A percentile compares a stretch with the other conserved stretches of the same genome.
Evolutionary conservation across 352 stramenopile genomes (phyloP).

Genomic region (Phytophthora macrochlamydospora): DNA sequence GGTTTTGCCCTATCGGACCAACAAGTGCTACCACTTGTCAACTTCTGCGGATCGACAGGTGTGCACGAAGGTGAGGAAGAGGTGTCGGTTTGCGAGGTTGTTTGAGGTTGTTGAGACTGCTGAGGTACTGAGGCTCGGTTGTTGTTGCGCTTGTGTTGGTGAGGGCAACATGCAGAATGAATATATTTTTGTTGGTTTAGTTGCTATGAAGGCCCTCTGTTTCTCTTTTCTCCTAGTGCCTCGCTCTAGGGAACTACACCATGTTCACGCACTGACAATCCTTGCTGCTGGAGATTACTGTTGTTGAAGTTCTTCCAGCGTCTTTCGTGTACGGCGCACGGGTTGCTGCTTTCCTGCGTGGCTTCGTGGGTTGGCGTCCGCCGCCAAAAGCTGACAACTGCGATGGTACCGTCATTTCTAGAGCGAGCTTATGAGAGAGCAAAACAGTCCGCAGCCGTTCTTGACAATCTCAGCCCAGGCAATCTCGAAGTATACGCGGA

Average conservation of each 20-base stretch:
- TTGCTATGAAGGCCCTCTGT: background rate
- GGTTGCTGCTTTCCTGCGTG: too few species aligned
- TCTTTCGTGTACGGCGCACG: too few species aligned
- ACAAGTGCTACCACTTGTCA: background rate
- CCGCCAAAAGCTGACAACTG: too few species aligned
- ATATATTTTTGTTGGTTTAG: background rate
- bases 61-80: background rate
- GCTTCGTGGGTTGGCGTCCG: too few species aligned
- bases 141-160: background rate
- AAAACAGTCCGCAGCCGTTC: too few species aligned
- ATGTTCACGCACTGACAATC: background rate
- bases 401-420: too few species aligned
- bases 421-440: too few species aligned
- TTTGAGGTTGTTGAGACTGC: too few species aligned
- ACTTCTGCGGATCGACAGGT: background rate
- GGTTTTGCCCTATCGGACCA: background rate
- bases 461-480: too few species aligned
- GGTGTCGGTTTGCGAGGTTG: background rate
- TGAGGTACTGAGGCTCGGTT: background rate
- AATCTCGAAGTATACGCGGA: too few species aligned
- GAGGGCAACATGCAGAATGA: conserved; percentile 8
- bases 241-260: background rate
- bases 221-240: background rate
- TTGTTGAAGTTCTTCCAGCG: too few species aligned
- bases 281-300: too few species aligned